These are phyloP conservation scores for Atractiella rhizophila DNA, from an alignment of 768 basidiomycete species.

Conservation along the genomic window DNA sequence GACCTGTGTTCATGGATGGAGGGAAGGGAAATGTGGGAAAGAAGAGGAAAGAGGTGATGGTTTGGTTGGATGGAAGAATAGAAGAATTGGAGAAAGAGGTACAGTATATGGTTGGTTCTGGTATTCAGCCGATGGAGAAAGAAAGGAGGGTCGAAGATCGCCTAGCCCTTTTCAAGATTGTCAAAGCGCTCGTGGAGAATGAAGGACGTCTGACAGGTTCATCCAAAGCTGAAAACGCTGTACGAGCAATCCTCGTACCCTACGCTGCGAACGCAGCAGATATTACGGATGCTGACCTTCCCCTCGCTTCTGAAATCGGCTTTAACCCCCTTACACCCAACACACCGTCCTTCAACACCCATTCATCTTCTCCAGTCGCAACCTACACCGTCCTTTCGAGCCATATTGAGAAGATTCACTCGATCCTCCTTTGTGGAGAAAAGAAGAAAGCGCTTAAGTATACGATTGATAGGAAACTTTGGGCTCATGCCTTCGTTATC, in stretches of 20 bases:
- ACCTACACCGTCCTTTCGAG: conserved; percentile 37
- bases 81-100: conserved; percentile 48
- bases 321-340: background rate
- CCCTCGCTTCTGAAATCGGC: conserved; percentile 12
- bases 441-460: conserved; percentile 63
- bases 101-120: conserved; percentile 24
- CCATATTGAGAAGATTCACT: conserved; percentile 49
- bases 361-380: conserved; percentile 24
- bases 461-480: conserved; percentile 65
- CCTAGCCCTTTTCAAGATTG: conserved; percentile 41
- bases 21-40: conserved; percentile 30
- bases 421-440: conserved; percentile 55
- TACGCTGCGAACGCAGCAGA: background rate
- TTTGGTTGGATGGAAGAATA: conserved; percentile 48
- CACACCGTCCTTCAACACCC: no score
- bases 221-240: conserved; percentile 53
- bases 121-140: conserved; percentile 19
- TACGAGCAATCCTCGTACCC: conserved; percentile 48
- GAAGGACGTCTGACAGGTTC: conserved; percentile 68
- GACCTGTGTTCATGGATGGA: conserved; percentile 54
- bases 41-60: conserved; percentile 66
- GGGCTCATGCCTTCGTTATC: conserved; percentile 89
- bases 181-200: conserved; percentile 61
- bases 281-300: conserved; percentile 2
- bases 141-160: conserved; percentile 46